Percentiles rank a stretch among this genome's conserved stretches.
These are phyloP conservation scores for Capsicum chinense DNA, from an alignment of 257 asterid species.

Conservation along the genomic window DNA sequence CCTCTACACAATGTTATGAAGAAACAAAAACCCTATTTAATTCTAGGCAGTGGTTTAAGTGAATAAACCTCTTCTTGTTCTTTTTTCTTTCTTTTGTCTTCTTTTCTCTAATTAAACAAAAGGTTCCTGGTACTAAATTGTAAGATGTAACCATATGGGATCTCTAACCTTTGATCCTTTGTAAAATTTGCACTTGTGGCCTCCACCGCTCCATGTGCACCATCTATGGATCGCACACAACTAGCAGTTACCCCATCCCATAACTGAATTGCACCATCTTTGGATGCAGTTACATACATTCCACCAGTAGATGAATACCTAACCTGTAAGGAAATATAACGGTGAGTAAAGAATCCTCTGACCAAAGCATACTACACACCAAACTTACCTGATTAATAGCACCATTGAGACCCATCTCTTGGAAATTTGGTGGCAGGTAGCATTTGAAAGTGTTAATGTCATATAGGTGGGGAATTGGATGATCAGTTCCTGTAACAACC, in stretches of 20 bases:
- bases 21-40: neutral
- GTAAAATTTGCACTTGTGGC: constrained; percentile 78
- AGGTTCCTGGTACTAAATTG: neutral
- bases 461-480: constrained; percentile 73
- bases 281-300: constrained; percentile 86
- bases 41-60: constrained; percentile 23
- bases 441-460: constrained; percentile 85
- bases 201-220: constrained; percentile 83
- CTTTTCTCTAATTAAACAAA: neutral
- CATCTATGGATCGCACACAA: constrained; percentile 67
- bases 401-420: constrained; percentile 62
- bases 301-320: constrained; percentile 77
- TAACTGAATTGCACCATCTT: constrained; percentile 75
- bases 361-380: neutral
- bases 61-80: constrained; percentile 6
- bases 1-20: constrained; percentile 2
- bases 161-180: constrained; percentile 68
- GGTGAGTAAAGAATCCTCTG: neutral
- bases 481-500: constrained; percentile 76
- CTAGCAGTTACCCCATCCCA: constrained; percentile 87
- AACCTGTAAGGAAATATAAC: constrained; percentile 49
- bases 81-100: neutral
- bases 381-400: constrained; percentile 76
- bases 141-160: constrained; percentile 14
- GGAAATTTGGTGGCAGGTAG: constrained; percentile 69